Base-by-base conservation (phyloP, 1,284 basidiomycete species). In the Rhodotorula glutinis region DNA sequence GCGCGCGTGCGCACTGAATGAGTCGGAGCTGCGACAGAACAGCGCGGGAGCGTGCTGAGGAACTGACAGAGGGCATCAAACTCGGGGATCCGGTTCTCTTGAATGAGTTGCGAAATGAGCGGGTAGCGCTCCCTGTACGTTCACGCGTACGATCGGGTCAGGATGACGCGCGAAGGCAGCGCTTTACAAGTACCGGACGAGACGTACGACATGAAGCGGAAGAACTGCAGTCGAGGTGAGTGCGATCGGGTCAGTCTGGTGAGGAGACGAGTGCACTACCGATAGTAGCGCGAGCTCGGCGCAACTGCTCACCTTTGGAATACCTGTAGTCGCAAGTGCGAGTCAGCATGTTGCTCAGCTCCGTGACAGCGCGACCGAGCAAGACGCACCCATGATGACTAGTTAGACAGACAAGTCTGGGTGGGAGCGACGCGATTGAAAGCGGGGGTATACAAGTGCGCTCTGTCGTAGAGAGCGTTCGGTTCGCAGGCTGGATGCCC, bases 71-170 rank as follows among this genome's bases (percentile, higher is more conserved):
- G 57, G n/a, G 60, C 67, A 71, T 76, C 80, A 62, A 81, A 84
- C 76, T 98, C 95, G 51, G 94, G 94, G 70, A 98, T 98, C 82
- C 91, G 91, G 81, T 95, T 93, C 83, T 93, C 91, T 80, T 93
- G 86, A 75, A 98, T 96, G 73, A 98, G 84, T 80, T 98, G 95
- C 52, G 94, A 98, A 57, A 95, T 98, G 75, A 98, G 85, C 68
- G 96, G 95, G 79, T 99, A 99, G 73, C 96, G 88, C 83, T 98
- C 96, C 75, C 90, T 92, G 75, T 10, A 16, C 4, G n/a, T n/a
- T n/a, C n/a, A n/a, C n/a, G n/a, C n/a, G n/a, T n/a, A n/a, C n/a
- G n/a, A n/a, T n/a, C n/a, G n/a, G n/a, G n/a, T n/a, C n/a, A n/a
- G n/a, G n/a, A n/a, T n/a, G n/a, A n/a, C n/a, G n/a, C n/a, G n/a